Evolutionary conservation across 371 early-diverging fungal genomes (phyloP).

Genomic region (Zychaea mexicana): DNA sequence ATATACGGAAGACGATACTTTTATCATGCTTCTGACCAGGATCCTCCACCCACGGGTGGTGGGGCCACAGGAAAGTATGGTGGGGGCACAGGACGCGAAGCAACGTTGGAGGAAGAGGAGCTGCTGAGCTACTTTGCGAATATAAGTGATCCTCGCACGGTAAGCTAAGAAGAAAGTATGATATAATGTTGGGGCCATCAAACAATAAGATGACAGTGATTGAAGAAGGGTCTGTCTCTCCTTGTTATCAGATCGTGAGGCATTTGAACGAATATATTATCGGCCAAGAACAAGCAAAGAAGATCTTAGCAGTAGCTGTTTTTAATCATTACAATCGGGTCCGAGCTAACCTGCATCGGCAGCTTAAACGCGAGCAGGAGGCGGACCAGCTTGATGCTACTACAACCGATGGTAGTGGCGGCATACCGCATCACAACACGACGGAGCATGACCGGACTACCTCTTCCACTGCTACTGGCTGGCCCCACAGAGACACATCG

Average conservation of each 20-base stretch:
- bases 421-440: background rate
- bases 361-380: background rate
- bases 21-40: constrained; percentile 5
- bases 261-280: constrained; percentile 81
- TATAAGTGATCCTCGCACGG: constrained; percentile 20
- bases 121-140: constrained; percentile 5
- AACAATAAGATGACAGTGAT: no score
- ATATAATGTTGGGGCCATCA: no score
- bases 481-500: background rate
- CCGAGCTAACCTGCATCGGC: constrained; percentile 51
- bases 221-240: no score
- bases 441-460: background rate
- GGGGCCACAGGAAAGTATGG: background rate
- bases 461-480: background rate
- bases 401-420: background rate
- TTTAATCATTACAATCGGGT: constrained; percentile 82
- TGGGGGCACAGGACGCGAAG: background rate
- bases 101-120: background rate
- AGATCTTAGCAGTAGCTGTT: constrained; percentile 76
- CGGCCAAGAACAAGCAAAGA: constrained; percentile 81
- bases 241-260: constrained; percentile 70
- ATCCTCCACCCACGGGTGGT: constrained; percentile 1
- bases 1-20: background rate
- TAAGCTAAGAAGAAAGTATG: background rate
- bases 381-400: background rate